A percentile compares a stretch with the other conserved stretches of the same genome.
phyloP scores from a whole-genome alignment of 2,329 filamentous ascomycete species.

The Colletotrichum musae region DNA sequence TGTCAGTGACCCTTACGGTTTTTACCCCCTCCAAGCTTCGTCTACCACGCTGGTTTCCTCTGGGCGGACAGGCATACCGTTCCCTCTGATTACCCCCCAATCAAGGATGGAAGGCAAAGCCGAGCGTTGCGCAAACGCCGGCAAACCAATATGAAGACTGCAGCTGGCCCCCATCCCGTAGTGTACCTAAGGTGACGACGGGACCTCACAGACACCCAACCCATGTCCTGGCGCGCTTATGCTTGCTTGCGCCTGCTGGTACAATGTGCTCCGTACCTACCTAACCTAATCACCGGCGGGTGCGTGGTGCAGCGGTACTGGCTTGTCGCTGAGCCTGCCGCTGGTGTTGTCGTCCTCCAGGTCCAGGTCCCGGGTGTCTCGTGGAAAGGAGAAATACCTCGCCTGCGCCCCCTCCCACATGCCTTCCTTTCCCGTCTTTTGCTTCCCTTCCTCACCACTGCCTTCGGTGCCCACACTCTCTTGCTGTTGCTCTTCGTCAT shows the following conservation, averaged over 20 bases:
- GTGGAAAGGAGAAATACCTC: conserved; percentile 41
- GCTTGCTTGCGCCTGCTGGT: not conserved
- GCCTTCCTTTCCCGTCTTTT: not conserved
- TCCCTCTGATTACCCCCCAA: conserved; percentile 17
- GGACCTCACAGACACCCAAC: conserved; percentile 17
- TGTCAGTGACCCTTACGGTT: too few relatives aligned
- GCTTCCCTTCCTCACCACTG: conserved; percentile 27
- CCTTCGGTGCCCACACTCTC: conserved; percentile 39
- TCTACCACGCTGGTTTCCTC: not conserved
- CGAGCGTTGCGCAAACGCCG: conserved; percentile 8
- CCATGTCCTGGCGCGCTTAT: conserved; percentile 29
- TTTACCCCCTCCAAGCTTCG: not conserved
- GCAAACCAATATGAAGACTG: not conserved
- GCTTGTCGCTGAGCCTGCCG: conserved; percentile 2
- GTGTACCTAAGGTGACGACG: conserved; percentile 4
- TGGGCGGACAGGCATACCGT: conserved; percentile 13
- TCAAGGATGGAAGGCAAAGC: conserved; percentile 6
- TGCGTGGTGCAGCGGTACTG: conserved; percentile 4
- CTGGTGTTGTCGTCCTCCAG: conserved; percentile 6
- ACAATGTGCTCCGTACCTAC: too few relatives aligned
- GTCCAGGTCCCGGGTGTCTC: conserved; percentile 12
- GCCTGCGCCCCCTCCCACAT: conserved; percentile 33
- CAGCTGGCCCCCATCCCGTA: conserved; percentile 17
- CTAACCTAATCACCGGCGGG: not conserved
- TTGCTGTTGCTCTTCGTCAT: conserved; percentile 38